Percentiles rank a stretch among this genome's conserved stretches.
Evolutionary conservation across 192 early-diverging fungal genomes (phyloP).

Genomic region (Tieghemiomyces parasiticus): DNA sequence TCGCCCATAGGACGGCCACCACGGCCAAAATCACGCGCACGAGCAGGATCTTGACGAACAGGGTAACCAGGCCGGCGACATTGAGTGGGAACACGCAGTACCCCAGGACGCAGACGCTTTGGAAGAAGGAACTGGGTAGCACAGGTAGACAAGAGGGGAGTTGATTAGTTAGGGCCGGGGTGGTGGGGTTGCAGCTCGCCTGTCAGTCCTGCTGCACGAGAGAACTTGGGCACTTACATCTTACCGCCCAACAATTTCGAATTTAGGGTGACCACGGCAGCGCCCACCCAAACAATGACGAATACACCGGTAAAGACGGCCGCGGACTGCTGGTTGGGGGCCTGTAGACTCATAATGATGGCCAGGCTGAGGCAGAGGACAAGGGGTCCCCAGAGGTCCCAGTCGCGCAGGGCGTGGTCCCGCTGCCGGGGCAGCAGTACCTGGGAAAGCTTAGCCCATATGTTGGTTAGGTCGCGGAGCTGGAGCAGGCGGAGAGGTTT

Average conservation of each 20-base stretch:
- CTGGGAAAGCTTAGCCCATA: slow-evolving; percentile 20
- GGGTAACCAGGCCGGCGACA: slow-evolving; percentile 52
- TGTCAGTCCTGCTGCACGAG: no score
- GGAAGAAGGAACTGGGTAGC: slow-evolving; percentile 77
- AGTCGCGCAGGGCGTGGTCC: slow-evolving; percentile 28
- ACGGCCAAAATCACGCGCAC: slow-evolving; percentile 58
- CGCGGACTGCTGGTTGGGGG: slow-evolving; percentile 61
- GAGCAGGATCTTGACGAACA: slow-evolving; percentile 48
- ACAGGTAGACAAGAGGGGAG: slow-evolving; percentile 3
- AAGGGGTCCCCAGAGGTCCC: slow-evolving; percentile 96
- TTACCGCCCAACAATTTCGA: slow-evolving; percentile 87
- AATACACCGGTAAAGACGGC: slow-evolving; percentile 85
- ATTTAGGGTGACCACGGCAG: slow-evolving; percentile 88
- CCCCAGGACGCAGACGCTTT: slow-evolving; percentile 89
- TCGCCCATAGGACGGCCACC: slow-evolving; percentile 74
- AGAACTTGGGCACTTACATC: no score
- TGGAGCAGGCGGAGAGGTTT: not conserved
- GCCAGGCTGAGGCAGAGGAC: slow-evolving; percentile 85
- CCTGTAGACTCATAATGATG: slow-evolving; percentile 63
- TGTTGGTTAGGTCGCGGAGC: slow-evolving; percentile 21
- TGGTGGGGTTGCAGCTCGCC: no score
- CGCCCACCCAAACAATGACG: slow-evolving; percentile 89
- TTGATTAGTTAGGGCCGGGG: slow-evolving; percentile 1
- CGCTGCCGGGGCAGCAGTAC: slow-evolving; percentile 26
- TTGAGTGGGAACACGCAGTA: slow-evolving; percentile 95